Evolutionary conservation across 331 rosid species (phyloP).

Genomic region (Erythrophleum ivorense): DNA sequence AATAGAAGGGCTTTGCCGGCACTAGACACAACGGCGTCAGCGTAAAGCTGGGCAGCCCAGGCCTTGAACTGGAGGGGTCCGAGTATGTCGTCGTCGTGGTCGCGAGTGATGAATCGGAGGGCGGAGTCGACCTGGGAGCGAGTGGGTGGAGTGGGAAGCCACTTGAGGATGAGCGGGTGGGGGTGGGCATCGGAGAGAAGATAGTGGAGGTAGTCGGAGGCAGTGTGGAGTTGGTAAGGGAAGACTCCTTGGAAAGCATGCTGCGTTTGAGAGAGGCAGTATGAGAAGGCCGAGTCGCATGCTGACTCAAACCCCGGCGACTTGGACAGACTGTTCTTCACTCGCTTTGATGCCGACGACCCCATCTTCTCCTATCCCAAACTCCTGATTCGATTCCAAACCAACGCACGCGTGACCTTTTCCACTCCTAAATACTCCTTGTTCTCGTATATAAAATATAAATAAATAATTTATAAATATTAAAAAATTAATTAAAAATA

Average conservation of each 20-base stretch:
- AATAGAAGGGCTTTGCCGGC: slow-evolving; percentile 57
- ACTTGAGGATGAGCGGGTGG: slow-evolving; percentile 58
- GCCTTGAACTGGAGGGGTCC: slow-evolving; percentile 53
- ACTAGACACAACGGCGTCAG: slow-evolving; percentile 53
- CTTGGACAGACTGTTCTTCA: slow-evolving; percentile 45
- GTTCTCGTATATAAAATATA: too few species aligned
- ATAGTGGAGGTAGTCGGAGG: slow-evolving; percentile 66
- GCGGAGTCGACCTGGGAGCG: slow-evolving; percentile 73
- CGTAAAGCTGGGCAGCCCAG: slow-evolving; percentile 73
- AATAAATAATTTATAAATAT: too few species aligned
- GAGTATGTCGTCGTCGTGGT: slow-evolving; percentile 19
- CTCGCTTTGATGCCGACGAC: slow-evolving; percentile 69
- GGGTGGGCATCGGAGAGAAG: slow-evolving; percentile 43
- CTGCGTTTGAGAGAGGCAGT: slow-evolving; percentile 72
- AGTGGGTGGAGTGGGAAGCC: slow-evolving; percentile 70
- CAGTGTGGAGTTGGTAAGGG: slow-evolving; percentile 77
- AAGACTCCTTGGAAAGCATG: slow-evolving; percentile 68
- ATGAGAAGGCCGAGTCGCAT: slow-evolving; percentile 59
- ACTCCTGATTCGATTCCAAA: not conserved
- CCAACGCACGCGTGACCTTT: not conserved
- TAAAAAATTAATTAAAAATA: too few species aligned
- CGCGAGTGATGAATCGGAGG: slow-evolving; percentile 45
- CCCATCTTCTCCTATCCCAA: slow-evolving; percentile 50
- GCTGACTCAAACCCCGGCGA: slow-evolving; percentile 68
- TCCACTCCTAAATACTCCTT: too few species aligned